A percentile compares a stretch with the other conserved stretches of the same genome.
These are phyloP conservation scores for Nicotiana attenuata DNA, from an alignment of 257 asterid genomes.

Conservation along the genomic window DNA sequence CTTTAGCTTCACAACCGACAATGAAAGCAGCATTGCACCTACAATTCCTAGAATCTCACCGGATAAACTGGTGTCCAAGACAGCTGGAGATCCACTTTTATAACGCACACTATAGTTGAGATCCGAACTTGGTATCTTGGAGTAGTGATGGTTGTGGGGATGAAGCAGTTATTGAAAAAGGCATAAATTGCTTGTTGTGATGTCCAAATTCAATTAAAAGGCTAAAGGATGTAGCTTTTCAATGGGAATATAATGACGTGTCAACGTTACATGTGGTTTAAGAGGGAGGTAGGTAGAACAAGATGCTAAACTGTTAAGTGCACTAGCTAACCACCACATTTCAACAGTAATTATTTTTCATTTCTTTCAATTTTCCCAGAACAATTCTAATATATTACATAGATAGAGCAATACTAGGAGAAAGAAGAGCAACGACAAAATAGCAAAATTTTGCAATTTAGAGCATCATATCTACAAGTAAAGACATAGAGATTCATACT, in stretches of 20 bases:
- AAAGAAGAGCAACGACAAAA: not conserved
- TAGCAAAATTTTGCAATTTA: not conserved
- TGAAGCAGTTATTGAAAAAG: not conserved
- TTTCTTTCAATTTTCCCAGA: not conserved
- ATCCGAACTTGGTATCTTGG: not conserved
- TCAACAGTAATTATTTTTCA: not conserved
- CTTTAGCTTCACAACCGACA: not conserved
- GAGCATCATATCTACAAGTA: not conserved
- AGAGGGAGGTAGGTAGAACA: not conserved
- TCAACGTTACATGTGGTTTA: not conserved
- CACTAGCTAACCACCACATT: not conserved
- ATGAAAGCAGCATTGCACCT: not conserved
- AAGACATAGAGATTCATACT: not conserved
- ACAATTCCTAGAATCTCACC: not conserved
- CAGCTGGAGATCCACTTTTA: not conserved
- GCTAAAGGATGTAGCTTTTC: not conserved
- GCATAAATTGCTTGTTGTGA: not conserved
- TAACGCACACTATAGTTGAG: not conserved
- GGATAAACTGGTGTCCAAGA: not conserved
- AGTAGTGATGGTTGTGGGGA: not conserved
- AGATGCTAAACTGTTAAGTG: not conserved
- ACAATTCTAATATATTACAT: not conserved
- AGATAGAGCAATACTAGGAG: not conserved
- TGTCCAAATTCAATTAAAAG: not conserved
- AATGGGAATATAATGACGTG: not conserved